Evolutionary conservation across 768 basidiomycete genomes (phyloP).

Genomic region (Chalciporus piperatus): DNA sequence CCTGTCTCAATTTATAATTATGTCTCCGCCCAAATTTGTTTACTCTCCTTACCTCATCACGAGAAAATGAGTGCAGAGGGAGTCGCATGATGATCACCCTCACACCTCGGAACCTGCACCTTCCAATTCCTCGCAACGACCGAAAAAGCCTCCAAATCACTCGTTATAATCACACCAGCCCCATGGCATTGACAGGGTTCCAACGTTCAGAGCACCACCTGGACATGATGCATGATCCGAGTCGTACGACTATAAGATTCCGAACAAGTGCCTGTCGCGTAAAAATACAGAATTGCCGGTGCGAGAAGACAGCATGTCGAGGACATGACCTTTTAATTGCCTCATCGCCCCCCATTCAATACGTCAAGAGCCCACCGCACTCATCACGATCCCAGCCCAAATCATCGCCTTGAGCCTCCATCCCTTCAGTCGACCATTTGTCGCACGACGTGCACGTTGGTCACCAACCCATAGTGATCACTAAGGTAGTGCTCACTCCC

Average conservation of each 20-base stretch:
- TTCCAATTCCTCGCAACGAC: no score
- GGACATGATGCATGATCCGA: no score
- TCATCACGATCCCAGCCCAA: no score
- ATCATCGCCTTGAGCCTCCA: background rate
- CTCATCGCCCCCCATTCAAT: no score
- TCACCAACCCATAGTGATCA: constrained; percentile 64
- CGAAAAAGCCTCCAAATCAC: background rate
- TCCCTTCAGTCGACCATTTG: background rate
- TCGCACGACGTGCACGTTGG: constrained; percentile 33
- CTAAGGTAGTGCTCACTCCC: constrained; percentile 50
- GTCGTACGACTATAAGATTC: no score
- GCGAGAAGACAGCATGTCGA: background rate
- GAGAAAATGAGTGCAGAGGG: background rate
- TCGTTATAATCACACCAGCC: constrained; percentile 14
- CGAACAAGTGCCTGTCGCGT: background rate
- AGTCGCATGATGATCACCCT: no score
- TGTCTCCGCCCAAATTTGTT: constrained; percentile 31
- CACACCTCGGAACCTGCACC: no score
- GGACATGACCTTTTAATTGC: no score
- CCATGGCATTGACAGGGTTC: no score
- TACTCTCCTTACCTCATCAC: constrained; percentile 9
- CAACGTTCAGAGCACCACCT: no score
- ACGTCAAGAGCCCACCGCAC: no score
- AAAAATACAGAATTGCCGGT: constrained; percentile 10
- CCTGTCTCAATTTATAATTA: constrained; percentile 32